These are phyloP conservation scores for Monilinia polystroma DNA, from an alignment of 2,329 filamentous ascomycete genomes.

Conservation along the genomic window DNA sequence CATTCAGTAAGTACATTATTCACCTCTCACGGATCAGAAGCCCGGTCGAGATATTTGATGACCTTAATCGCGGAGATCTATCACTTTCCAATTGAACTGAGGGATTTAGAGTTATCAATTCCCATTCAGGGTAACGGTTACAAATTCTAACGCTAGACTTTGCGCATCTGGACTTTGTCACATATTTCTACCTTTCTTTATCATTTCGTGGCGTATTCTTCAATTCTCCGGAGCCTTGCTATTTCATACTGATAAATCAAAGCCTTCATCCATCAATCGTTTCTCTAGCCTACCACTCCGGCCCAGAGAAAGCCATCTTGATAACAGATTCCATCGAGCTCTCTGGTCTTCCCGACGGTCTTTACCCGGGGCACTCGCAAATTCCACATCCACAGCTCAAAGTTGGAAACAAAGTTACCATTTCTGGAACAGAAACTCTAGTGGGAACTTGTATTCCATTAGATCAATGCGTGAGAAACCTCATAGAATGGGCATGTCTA, in stretches of 20 bases:
- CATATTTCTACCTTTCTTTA: not conserved
- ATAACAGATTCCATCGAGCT: constrained; percentile 57
- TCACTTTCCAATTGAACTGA: too few species aligned
- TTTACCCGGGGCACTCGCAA: constrained; percentile 52
- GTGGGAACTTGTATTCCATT: constrained; percentile 53
- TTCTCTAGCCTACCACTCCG: constrained; percentile 48
- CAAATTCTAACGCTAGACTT: not conserved
- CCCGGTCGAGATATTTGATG: not conserved
- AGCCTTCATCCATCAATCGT: constrained; percentile 50
- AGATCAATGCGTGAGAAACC: constrained; percentile 49
- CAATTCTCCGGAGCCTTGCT: not conserved
- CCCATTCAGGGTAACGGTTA: not conserved
- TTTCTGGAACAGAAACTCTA: constrained; percentile 53
- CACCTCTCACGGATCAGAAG: not conserved
- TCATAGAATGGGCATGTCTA: constrained; percentile 36
- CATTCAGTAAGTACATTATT: constrained; percentile 42
- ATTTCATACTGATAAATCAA: not conserved
- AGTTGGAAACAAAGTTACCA: constrained; percentile 48
- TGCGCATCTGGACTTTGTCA: not conserved
- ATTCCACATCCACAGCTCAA: constrained; percentile 52
- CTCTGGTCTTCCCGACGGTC: constrained; percentile 51
- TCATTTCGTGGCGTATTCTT: not conserved
- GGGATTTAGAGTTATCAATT: not conserved
- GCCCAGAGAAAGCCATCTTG: constrained; percentile 49
- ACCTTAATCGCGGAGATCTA: not conserved